phyloP scores from a whole-genome alignment of 345 rosid genomes.

The Schrenkiella parvula region DNA sequence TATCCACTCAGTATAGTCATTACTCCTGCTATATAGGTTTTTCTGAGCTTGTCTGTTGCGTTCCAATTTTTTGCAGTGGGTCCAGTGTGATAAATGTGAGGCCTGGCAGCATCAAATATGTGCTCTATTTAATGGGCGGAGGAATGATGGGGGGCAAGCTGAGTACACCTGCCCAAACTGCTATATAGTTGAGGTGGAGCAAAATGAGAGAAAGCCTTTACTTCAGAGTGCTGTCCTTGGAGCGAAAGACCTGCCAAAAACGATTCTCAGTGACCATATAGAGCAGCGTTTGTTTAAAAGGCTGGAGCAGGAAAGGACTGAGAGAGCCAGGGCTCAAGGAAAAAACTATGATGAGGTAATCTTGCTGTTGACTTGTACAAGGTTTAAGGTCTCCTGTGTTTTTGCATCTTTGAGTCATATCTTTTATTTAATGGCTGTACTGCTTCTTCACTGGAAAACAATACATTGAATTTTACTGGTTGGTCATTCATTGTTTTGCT shows the following conservation, averaged over 20 bases:
- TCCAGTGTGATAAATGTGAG: conserved; percentile 99
- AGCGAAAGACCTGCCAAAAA: conserved; percentile 94
- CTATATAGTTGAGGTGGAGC: conserved; percentile 81
- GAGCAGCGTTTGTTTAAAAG: conserved; percentile 74
- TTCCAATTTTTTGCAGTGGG: conserved; percentile 68
- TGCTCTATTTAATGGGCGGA: conserved; percentile 93
- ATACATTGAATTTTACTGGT: conserved; percentile 10
- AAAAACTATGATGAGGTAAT: conserved; percentile 88
- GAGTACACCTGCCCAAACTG: conserved; percentile 99
- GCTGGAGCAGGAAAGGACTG: conserved; percentile 75
- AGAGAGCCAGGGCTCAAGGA: conserved; percentile 77
- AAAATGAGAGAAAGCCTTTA: conserved; percentile 89
- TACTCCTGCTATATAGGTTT: conserved; percentile 8
- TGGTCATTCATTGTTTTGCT: neutral
- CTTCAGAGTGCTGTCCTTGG: conserved; percentile 97
- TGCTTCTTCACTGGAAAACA: conserved; percentile 8
- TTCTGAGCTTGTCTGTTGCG: conserved; percentile 2
- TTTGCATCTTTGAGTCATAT: neutral
- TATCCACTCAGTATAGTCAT: conserved; percentile 3
- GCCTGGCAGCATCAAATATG: conserved; percentile 99
- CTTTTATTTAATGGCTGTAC: neutral
- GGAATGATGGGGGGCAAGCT: conserved; percentile 99
- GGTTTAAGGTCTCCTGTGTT: conserved; percentile 4
- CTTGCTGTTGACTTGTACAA: conserved; percentile 4
- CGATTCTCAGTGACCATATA: conserved; percentile 93